Evolutionary conservation across 768 basidiomycete genomes (phyloP), one percentile per base, ranked within the genome.

Genomic region (Megacollybia marginata): DNA sequence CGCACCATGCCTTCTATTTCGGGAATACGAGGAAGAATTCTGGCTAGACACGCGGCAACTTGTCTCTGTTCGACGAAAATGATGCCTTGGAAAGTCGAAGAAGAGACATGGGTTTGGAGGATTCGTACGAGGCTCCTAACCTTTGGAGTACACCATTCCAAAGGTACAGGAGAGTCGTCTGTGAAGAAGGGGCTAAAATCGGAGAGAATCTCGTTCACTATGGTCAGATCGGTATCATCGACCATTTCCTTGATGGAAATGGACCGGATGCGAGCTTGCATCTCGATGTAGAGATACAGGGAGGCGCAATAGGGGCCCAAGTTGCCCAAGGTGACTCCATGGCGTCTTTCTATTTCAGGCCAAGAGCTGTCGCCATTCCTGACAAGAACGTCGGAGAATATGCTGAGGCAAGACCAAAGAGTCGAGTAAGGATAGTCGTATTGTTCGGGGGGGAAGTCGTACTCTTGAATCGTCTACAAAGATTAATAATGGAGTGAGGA

Each of bases 11-110:
- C 76, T 51, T 69, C 67, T 11, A 91, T 65, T 38, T 75, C 73
- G 0, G 83, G 75, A 2, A 90, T 71, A 32, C 70, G 73, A 1
- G 78, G 71, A 4, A 95, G 69, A 31, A 92, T 62, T 56, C 69
- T 78, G 2, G 85, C 76, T 12, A 95, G 72, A 43, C 80, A 80
- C 15, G 76, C 69, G 2, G 91, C 92, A 13, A 86, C 74, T 55
- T 92, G 88, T 9, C 92, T 78, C 59, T 91, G 89, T 52, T 91
- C 82, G 15, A 91, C 90, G 61, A 95, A 95, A 42, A 94, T 73
- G 53, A 94, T 93, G 16, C 80, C 80, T 57, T 92, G 90, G 59
- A 92, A 90, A 2, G 64, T 59, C 12, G 73, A 64, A 11, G 74
- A 74, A 46, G 74, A 74, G 45, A 76, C 65, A 57, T 82, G 73